Conservation (phyloP, 2,329 filamentous ascomycete species). For the Penicillium sp. region DNA sequence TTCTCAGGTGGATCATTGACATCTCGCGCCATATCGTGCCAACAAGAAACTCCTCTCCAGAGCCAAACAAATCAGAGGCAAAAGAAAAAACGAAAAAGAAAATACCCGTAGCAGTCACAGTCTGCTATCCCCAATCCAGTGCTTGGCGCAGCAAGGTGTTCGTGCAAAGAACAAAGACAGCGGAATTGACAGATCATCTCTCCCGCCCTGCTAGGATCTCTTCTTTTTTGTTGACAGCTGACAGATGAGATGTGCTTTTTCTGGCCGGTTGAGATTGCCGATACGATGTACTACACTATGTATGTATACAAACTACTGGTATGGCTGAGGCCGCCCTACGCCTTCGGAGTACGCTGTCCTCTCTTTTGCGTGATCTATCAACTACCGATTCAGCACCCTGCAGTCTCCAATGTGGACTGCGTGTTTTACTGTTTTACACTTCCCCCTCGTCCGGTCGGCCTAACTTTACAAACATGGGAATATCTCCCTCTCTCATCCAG, state of each 20-base stretch:
- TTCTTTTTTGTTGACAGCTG: conserved; percentile 11
- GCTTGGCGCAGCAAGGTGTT: conserved; percentile 26
- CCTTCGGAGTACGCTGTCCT: no score
- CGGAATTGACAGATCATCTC: conserved; percentile 24
- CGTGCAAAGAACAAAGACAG: conserved; percentile 16
- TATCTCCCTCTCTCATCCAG: not conserved
- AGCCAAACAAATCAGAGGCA: not conserved
- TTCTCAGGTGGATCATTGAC: conserved; percentile 21
- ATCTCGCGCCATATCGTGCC: conserved; percentile 21
- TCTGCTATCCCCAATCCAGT: conserved; percentile 18
- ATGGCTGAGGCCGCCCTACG: not conserved
- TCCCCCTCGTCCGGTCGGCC: conserved; percentile 4
- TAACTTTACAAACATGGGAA: conserved; percentile 9
- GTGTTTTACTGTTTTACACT: conserved; percentile 5
- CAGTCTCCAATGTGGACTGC: conserved; percentile 3
- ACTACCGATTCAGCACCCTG: not conserved
- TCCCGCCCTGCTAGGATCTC: not conserved
- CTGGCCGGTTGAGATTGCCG: no score
- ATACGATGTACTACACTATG: no score
- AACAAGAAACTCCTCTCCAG: not conserved
- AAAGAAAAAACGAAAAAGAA: not conserved
- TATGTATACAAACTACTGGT: no score
- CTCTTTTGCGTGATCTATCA: conserved; percentile 1
- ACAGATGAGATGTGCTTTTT: conserved; percentile 2
- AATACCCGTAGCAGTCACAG: no score